Base-by-base conservation (phyloP, 495 filamentous ascomycete species). In the Schizothecium vesticola region DNA sequence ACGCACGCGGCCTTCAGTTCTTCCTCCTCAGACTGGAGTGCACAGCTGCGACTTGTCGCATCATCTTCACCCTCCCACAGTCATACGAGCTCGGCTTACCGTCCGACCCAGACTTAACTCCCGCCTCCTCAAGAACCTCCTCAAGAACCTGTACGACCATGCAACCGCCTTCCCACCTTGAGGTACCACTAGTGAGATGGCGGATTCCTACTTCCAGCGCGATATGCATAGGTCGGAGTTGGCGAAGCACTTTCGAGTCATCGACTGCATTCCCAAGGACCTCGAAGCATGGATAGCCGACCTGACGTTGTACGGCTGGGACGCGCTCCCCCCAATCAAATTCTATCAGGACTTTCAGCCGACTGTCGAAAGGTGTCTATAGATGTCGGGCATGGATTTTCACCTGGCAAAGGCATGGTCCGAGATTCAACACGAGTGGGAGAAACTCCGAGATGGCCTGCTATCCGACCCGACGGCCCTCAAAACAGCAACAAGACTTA, bases 21-120 rank as follows among this genome's bases (percentile, higher is more conserved):
- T 73, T 70, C 25, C 23, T 70, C 12, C 60, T 68, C 55, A 57
- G 66, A 11, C 70, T 65, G 71, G 66, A 59, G 13, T 67, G 61
- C 58, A 67, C 61, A 21, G 58, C 65, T 3, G 33, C 67, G 5
- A 56, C 24, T 3, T 67, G 66, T 60, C 58, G 65, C 11, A 51
- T 73, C 28, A 57, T 68, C 11, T 73, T 69, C 22, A 62, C 13
- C 29, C 61, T 67, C 16, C 70, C 67, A 3, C 36, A 16, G 11
- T 31, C 66, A 10, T 69, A 69, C 36, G 26, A 13, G 0, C 59
- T 61, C 3, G 31, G 24, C n/a, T 57, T 61, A 16, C 24, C 11
- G 2, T 26, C 24, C 26, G 69, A 70, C 19, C 59, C 24, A 3
- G 59, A 63, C 13, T n/a, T n/a, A n/a, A n/a, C n/a, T n/a, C n/a